These are phyloP conservation scores for Chaetomium sp. DNA, from an alignment of 2,329 filamentous ascomycete species.

Conservation along the genomic window DNA sequence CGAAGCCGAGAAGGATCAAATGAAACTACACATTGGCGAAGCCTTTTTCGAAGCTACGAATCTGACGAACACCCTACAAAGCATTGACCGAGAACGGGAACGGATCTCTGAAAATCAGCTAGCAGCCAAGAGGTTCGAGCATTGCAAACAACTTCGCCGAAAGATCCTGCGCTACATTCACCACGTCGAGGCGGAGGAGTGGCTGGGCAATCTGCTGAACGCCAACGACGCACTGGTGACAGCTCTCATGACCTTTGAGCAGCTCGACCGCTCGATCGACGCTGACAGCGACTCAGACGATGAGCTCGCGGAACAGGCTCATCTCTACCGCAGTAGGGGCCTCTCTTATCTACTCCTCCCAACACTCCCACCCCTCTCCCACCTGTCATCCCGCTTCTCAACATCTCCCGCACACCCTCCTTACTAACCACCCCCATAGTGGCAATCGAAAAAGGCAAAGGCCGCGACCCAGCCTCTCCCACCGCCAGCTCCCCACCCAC, in stretches of 20 bases:
- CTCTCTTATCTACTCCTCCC: no score
- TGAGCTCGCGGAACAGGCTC: conserved; percentile 59
- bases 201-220: conserved; percentile 81
- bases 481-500: conserved; percentile 26
- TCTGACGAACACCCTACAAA: conserved; percentile 76
- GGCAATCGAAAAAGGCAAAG: conserved; percentile 47
- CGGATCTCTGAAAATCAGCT: conserved; percentile 78
- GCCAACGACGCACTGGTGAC: conserved; percentile 95
- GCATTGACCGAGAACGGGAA: conserved; percentile 83
- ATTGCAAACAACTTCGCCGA: conserved; percentile 76
- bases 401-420: not conserved
- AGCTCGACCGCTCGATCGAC: conserved; percentile 80
- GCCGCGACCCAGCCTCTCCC: conserved; percentile 41
- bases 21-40: conserved; percentile 84
- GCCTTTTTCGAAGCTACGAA: conserved; percentile 88
- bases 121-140: conserved; percentile 72
- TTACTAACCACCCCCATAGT: conserved; percentile 34
- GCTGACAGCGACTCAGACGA: conserved; percentile 66
- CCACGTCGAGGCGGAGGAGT: conserved; percentile 83
- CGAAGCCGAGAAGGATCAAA: conserved; percentile 77
- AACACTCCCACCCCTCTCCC: not conserved
- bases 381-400: not conserved
- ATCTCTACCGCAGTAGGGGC: conserved; percentile 53
- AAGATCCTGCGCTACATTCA: conserved; percentile 91
- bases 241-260: conserved; percentile 88